Evolutionary conservation across 1,139 yeast genomes (phyloP).

Genomic region (Protomyces macrosporus): DNA sequence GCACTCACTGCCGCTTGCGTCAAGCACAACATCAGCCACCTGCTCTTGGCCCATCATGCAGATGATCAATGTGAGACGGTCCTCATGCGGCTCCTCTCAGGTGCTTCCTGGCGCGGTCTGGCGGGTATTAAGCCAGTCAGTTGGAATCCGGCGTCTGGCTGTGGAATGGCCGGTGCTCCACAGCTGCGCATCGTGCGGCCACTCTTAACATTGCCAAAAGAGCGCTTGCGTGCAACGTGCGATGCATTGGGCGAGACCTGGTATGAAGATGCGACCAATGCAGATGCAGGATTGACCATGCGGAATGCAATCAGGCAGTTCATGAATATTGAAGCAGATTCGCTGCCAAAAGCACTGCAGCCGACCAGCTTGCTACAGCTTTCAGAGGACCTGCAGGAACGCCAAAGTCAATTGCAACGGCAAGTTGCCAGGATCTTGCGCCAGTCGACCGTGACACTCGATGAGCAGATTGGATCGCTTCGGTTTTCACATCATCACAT

Average conservation of each 20-base stretch:
- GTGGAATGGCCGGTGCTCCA: conserved; percentile 33
- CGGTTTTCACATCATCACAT: neutral
- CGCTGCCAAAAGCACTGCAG: conserved; percentile 33
- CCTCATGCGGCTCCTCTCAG: conserved; percentile 50
- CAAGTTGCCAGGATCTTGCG: neutral
- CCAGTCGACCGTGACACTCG: neutral
- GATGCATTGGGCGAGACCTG: conserved; percentile 44
- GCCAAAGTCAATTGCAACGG: neutral
- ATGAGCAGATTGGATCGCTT: neutral
- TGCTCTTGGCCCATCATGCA: conserved; percentile 61
- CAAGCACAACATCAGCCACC: conserved; percentile 35
- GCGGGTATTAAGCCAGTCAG: conserved; percentile 40
- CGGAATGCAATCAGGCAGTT: conserved; percentile 47
- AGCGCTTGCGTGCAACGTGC: conserved; percentile 49
- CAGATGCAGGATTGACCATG: conserved; percentile 49
- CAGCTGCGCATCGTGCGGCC: conserved; percentile 48
- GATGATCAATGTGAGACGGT: conserved; percentile 74
- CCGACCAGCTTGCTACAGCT: conserved; percentile 4
- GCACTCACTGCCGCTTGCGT: conserved; percentile 44
- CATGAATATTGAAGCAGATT: conserved; percentile 21
- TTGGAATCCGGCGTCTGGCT: conserved; percentile 30
- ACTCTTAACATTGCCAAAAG: conserved; percentile 47
- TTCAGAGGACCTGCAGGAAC: neutral
- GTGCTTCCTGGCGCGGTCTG: conserved; percentile 59
- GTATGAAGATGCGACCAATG: conserved; percentile 67